Conservation (phyloP, 2,329 filamentous ascomycete species). For the Aspergillus pseudoviridinutans region DNA sequence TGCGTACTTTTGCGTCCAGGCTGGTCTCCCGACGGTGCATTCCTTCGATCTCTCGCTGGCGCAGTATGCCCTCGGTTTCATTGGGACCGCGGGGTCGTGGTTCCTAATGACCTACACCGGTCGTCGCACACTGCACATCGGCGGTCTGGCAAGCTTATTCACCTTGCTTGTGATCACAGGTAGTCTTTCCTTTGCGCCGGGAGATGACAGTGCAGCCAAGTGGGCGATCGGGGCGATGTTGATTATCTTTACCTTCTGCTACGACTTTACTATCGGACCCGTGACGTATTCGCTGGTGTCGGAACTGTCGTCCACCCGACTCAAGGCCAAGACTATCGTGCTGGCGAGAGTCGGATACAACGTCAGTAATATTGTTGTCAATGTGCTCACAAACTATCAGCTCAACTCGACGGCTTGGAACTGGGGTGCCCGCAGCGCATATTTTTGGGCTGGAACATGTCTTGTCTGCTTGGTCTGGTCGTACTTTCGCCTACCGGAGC, state of each 20-base stretch:
- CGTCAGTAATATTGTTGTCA: constrained; percentile 47
- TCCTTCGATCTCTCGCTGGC: constrained; percentile 44
- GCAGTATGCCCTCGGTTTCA: constrained; percentile 57
- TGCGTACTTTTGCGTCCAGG: constrained; percentile 53
- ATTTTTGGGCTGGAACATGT: constrained; percentile 41
- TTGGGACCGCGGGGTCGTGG: constrained; percentile 52
- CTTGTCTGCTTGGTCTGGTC: constrained; percentile 37
- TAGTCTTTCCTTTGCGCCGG: constrained; percentile 19
- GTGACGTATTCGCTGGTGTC: constrained; percentile 52
- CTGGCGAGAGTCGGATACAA: constrained; percentile 51
- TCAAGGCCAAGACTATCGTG: constrained; percentile 54
- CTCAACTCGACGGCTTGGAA: constrained; percentile 29
- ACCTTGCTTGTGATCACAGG: constrained; percentile 27
- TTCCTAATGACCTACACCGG: constrained; percentile 38
- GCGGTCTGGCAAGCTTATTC: constrained; percentile 22
- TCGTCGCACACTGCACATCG: constrained; percentile 39
- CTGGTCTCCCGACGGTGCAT: constrained; percentile 32
- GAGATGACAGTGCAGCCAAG: constrained; percentile 26
- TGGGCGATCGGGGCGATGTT: constrained; percentile 46
- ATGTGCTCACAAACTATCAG: constrained; percentile 57
- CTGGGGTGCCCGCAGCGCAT: constrained; percentile 35
- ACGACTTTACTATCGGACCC: constrained; percentile 53
- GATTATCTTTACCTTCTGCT: constrained; percentile 51
- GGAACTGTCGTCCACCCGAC: constrained; percentile 52
- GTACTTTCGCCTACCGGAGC: constrained; percentile 44